These are phyloP conservation scores for Stemphylium vesicarium DNA, from an alignment of 2,329 filamentous ascomycete genomes.

Conservation along the genomic window DNA sequence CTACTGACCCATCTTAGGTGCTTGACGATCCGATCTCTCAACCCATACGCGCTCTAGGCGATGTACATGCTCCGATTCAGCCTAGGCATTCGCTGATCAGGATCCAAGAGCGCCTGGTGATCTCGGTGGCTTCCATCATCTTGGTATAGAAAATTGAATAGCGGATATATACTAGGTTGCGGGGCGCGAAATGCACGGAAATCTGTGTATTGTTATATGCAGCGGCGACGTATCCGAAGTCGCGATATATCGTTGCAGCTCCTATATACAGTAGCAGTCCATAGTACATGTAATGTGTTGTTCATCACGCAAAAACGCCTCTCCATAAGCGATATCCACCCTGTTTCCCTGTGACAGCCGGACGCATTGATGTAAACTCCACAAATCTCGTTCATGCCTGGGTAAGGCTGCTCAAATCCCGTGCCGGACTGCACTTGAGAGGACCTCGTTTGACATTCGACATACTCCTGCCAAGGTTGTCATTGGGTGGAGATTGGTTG, in stretches of 20 bases:
- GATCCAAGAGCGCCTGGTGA: not conserved
- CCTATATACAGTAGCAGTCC: conserved; percentile 28
- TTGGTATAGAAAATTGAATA: conserved; percentile 44
- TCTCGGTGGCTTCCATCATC: conserved; percentile 18
- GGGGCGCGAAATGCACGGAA: conserved; percentile 18
- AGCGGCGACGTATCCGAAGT: conserved; percentile 29
- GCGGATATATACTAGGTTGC: conserved; percentile 36
- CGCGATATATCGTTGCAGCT: conserved; percentile 33
- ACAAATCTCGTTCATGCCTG: conserved; percentile 22
- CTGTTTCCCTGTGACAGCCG: conserved; percentile 24
- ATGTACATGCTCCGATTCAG: conserved; percentile 3
- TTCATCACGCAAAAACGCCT: conserved; percentile 17
- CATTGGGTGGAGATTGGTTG: conserved; percentile 7
- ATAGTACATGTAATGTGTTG: conserved; percentile 43
- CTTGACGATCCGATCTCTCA: conserved; percentile 81
- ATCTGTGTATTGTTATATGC: conserved; percentile 43
- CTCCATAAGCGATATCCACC: conserved; percentile 18
- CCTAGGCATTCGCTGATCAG: not conserved
- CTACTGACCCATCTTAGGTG: conserved; percentile 60
- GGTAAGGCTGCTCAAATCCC: not conserved
- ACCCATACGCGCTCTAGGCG: conserved; percentile 70
- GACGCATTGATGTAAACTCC: conserved; percentile 17
- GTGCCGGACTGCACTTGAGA: not conserved
- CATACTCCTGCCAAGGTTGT: not conserved
- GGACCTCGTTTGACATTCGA: conserved; percentile 3